These are phyloP conservation scores for Anthracocystis setariae DNA, from an alignment of 1,284 basidiomycete genomes.

Conservation along the genomic window DNA sequence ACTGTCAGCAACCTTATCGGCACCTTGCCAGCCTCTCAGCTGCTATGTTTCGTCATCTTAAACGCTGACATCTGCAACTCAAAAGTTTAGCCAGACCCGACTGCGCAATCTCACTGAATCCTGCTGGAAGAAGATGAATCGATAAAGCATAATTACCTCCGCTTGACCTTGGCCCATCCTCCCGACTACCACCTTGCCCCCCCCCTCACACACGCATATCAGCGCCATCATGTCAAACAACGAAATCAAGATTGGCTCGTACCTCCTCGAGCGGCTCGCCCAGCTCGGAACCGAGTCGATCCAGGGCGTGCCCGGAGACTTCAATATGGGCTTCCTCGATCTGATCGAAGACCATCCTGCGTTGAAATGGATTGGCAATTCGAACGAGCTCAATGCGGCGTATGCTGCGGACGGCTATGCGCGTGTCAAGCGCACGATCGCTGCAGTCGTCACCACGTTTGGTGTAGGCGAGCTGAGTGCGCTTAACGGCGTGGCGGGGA, in stretches of 20 bases:
- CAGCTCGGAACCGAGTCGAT: conserved; percentile 72
- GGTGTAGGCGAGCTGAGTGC: conserved; percentile 84
- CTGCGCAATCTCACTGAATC: background rate
- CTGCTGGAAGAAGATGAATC: background rate
- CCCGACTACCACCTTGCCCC: background rate
- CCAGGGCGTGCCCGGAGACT: conserved; percentile 92
- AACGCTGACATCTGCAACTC: background rate
- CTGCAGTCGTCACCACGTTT: conserved; percentile 74
- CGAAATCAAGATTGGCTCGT: conserved; percentile 52
- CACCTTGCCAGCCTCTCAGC: background rate
- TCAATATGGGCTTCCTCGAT: conserved; percentile 80
- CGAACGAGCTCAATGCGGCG: conserved; percentile 74
- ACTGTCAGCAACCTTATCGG: background rate
- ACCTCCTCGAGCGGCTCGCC: conserved; percentile 64
- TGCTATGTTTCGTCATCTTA: background rate
- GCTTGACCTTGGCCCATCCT: background rate
- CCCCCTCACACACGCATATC: background rate
- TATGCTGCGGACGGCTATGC: conserved; percentile 97
- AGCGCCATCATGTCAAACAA: conserved; percentile 38
- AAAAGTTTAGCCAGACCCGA: background rate
- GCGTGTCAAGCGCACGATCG: conserved; percentile 70
- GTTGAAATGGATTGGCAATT: conserved; percentile 81
- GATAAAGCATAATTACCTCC: conserved; percentile 1
- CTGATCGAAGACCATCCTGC: conserved; percentile 82
- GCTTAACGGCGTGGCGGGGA: conserved; percentile 69